phyloP scores from a whole-genome alignment of 306 rosid species.

The Dicorynia guianensis region DNA sequence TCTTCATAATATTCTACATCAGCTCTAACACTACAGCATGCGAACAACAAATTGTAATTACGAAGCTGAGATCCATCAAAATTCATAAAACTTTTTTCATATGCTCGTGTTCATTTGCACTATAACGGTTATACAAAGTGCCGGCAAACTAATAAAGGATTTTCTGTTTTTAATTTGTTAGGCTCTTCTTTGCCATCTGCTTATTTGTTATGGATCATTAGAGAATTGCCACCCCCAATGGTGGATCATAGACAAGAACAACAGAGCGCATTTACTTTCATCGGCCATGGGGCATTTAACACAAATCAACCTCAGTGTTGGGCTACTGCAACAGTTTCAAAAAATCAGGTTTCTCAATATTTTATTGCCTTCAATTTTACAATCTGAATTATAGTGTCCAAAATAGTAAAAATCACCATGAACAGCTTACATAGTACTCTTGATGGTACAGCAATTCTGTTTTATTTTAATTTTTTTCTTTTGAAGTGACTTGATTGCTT shows the following conservation, averaged over 20 bases:
- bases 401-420: too few species aligned
- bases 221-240: conserved; percentile 69
- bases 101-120: not conserved
- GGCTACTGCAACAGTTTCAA: conserved; percentile 55
- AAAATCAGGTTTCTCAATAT: conserved; percentile 56
- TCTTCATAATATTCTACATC: not conserved
- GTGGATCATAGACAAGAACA: conserved; percentile 47
- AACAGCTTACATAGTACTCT: too few species aligned
- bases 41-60: not conserved
- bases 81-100: not conserved
- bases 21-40: not conserved
- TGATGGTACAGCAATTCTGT: not conserved
- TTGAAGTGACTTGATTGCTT: conserved; percentile 4
- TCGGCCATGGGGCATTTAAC: conserved; percentile 47
- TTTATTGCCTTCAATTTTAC: conserved; percentile 11
- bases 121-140: not conserved
- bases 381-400: conserved; percentile 17
- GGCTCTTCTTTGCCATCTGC: conserved; percentile 78
- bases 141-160: not conserved
- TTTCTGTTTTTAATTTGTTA: conserved; percentile 31
- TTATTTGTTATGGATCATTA: conserved; percentile 68
- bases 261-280: conserved; percentile 55
- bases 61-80: not conserved
- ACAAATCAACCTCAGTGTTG: conserved; percentile 46
- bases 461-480: not conserved